A percentile compares a stretch with the other conserved stretches of the same genome.
Evolutionary conservation across 768 basidiomycete genomes (phyloP).

Genomic region (Amanita phalloides): DNA sequence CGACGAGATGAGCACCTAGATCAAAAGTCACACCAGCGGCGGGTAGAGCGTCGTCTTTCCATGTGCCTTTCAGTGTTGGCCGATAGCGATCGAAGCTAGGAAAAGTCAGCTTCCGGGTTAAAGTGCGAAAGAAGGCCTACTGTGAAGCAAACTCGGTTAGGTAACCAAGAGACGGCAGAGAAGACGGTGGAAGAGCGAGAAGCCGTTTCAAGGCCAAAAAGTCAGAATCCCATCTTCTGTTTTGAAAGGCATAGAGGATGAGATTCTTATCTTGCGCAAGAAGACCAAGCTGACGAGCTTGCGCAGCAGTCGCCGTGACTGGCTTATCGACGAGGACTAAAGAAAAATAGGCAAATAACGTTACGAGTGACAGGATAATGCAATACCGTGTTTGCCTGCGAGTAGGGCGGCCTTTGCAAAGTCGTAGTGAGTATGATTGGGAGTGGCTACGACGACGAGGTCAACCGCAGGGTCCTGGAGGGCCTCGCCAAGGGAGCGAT

Average conservation of each 20-base stretch:
- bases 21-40: slow-evolving; percentile 65
- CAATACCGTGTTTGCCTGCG: slow-evolving; percentile 63
- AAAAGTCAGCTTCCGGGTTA: neutral
- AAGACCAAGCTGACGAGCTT: slow-evolving; percentile 49
- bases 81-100: slow-evolving; percentile 69
- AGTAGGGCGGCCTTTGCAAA: slow-evolving; percentile 55
- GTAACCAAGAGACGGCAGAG: slow-evolving; percentile 45
- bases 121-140: slow-evolving; percentile 19
- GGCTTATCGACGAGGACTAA: slow-evolving; percentile 77
- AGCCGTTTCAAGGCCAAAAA: slow-evolving; percentile 57
- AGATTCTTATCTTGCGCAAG: slow-evolving; percentile 50
- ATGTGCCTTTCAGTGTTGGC: slow-evolving; percentile 50
- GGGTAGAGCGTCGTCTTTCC: slow-evolving; percentile 65
- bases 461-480: slow-evolving; percentile 56
- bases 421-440: slow-evolving; percentile 62
- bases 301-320: slow-evolving; percentile 44
- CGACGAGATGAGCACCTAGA: slow-evolving; percentile 71
- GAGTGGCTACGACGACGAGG: slow-evolving; percentile 57
- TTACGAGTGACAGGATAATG: neutral
- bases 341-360: neutral
- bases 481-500: slow-evolving; percentile 50
- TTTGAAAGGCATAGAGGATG: slow-evolving; percentile 64
- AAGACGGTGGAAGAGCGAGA: slow-evolving; percentile 38
- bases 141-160: slow-evolving; percentile 69
- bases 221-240: slow-evolving; percentile 72